A percentile compares a stretch with the other conserved stretches of the same genome.
Evolutionary conservation across 1,284 basidiomycete species (phyloP).

Genomic region (Marasmius oreades): DNA sequence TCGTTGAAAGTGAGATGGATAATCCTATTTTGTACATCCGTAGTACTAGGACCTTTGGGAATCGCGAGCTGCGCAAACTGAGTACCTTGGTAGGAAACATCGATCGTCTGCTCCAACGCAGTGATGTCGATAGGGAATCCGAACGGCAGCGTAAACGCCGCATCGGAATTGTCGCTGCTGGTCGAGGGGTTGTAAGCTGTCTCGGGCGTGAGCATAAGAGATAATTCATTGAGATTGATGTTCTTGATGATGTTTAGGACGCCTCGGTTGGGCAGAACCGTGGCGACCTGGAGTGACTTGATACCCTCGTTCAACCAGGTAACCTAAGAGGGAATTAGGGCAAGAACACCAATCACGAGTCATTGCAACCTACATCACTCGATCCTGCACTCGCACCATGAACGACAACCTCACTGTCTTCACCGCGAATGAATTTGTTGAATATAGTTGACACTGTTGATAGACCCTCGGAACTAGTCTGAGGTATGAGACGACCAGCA

Average conservation of each 20-base stretch:
- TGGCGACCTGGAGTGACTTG: conserved; percentile 57
- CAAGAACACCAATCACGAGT: not conserved
- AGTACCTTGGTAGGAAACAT: conserved; percentile 49
- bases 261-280: conserved; percentile 65
- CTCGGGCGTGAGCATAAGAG: conserved; percentile 55
- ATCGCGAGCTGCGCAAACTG: conserved; percentile 63
- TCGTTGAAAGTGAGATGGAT: conserved; percentile 61
- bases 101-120: conserved; percentile 60
- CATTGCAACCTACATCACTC: conserved; percentile 40
- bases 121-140: conserved; percentile 68
- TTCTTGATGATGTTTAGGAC: conserved; percentile 63
- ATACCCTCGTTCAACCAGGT: conserved; percentile 79
- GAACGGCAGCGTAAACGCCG: conserved; percentile 69
- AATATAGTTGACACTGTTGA: conserved; percentile 64
- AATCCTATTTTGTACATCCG: conserved; percentile 61
- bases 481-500: conserved; percentile 64
- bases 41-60: conserved; percentile 56
- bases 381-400: conserved; percentile 65
- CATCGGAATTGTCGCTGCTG: conserved; percentile 57
- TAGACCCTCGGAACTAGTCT: conserved; percentile 51
- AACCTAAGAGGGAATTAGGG: conserved; percentile 35
- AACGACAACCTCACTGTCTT: conserved; percentile 59
- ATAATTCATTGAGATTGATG: conserved; percentile 61
- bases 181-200: conserved; percentile 58
- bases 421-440: conserved; percentile 71